A percentile compares a stretch with the other conserved stretches of the same genome.
phyloP scores from a whole-genome alignment of 306 rosid genomes.

The Prinsepia uniflora region DNA sequence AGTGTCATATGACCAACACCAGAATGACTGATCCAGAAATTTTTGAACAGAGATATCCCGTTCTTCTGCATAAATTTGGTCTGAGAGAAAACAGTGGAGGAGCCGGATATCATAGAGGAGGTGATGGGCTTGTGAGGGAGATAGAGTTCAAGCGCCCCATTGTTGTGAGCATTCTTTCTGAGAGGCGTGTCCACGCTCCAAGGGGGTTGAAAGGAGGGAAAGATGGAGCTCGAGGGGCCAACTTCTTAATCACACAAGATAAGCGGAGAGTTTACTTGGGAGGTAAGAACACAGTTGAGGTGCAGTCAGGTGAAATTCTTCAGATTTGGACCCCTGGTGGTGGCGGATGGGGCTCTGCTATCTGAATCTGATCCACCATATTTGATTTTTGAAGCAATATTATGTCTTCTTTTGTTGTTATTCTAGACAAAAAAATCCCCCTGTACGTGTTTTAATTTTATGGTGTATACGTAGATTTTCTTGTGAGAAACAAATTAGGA shows the following conservation, averaged over 20 bases:
- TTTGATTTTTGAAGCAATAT: neutral
- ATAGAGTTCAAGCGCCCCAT: slow-evolving; percentile 72
- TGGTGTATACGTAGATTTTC: neutral
- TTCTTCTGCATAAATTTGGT: slow-evolving; percentile 66
- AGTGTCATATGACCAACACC: slow-evolving; percentile 96
- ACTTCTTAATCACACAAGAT: slow-evolving; percentile 67
- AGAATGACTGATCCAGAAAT: slow-evolving; percentile 94
- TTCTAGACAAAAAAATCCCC: neutral
- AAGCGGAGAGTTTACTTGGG: slow-evolving; percentile 65
- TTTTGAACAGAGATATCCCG: slow-evolving; percentile 89
- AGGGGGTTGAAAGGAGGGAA: slow-evolving; percentile 85
- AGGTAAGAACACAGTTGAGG: slow-evolving; percentile 71
- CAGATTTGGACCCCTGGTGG: slow-evolving; percentile 94
- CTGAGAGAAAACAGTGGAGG: slow-evolving; percentile 83
- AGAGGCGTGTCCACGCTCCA: slow-evolving; percentile 87
- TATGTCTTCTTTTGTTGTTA: neutral
- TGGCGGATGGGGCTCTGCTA: slow-evolving; percentile 81
- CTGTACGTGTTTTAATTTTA: neutral
- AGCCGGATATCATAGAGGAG: slow-evolving; percentile 67
- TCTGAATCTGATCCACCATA: neutral
- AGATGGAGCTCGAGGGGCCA: slow-evolving; percentile 75
- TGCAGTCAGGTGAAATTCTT: slow-evolving; percentile 73
- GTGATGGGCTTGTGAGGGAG: slow-evolving; percentile 85
- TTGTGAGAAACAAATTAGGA: no score
- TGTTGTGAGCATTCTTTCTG: slow-evolving; percentile 80